Percentiles rank a stretch among this genome's conserved stretches.
These are phyloP conservation scores for Tolypocladium album DNA, from an alignment of 2,329 filamentous ascomycete species.

Conservation along the genomic window DNA sequence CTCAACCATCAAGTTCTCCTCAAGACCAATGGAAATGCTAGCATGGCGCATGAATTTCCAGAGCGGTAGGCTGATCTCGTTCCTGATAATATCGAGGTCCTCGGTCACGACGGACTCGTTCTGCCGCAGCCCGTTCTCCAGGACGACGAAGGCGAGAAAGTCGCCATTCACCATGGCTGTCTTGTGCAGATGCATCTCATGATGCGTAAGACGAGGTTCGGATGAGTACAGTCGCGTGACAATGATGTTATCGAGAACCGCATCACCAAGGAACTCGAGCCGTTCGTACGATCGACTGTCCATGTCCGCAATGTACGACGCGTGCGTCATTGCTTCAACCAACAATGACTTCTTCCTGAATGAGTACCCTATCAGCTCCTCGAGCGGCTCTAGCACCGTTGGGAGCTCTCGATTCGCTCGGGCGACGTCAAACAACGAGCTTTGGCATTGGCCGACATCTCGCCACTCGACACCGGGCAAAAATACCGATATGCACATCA, in stretches of 20 bases:
- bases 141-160: slow-evolving; percentile 66
- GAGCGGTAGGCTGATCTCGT: slow-evolving; percentile 30
- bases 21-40: slow-evolving; percentile 32
- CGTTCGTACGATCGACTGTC: slow-evolving; percentile 45
- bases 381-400: slow-evolving; percentile 37
- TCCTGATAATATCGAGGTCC: slow-evolving; percentile 7
- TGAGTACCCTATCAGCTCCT: slow-evolving; percentile 57
- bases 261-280: slow-evolving; percentile 81
- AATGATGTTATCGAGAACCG: slow-evolving; percentile 70
- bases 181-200: slow-evolving; percentile 65
- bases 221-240: slow-evolving; percentile 47
- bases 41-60: slow-evolving; percentile 61
- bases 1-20: slow-evolving; percentile 30
- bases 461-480: slow-evolving; percentile 49
- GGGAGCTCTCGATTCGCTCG: slow-evolving; percentile 23
- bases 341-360: slow-evolving; percentile 62
- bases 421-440: slow-evolving; percentile 31
- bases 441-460: slow-evolving; percentile 27
- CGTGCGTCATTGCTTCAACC: slow-evolving; percentile 71
- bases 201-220: slow-evolving; percentile 29
- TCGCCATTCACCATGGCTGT: slow-evolving; percentile 70
- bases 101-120: slow-evolving; percentile 10
- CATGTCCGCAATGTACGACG: slow-evolving; percentile 42
- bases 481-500: slow-evolving; percentile 55
- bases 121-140: slow-evolving; percentile 29